phyloP scores from a whole-genome alignment of 176 grass and related monocot genomes.

The Chloris gayana region DNA sequence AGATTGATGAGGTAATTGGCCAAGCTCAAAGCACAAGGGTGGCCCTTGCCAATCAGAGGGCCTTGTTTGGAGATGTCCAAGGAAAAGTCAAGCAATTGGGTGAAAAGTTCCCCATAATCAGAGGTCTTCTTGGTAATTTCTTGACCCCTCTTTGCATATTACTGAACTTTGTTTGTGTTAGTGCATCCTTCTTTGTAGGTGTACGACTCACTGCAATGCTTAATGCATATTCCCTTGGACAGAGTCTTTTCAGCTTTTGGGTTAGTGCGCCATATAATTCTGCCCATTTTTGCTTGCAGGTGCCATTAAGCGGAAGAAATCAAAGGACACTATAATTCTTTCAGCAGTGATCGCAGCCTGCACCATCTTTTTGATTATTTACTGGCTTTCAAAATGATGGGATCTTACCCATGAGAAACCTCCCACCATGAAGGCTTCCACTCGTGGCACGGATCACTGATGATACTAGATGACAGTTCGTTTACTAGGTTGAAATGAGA shows the following conservation, averaged over 20 bases:
- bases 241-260: neutral
- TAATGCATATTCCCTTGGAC: neutral
- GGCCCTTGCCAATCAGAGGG: slow-evolving; percentile 63
- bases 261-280: neutral
- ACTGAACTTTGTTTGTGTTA: neutral
- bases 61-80: slow-evolving; percentile 81
- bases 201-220: neutral
- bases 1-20: slow-evolving; percentile 97
- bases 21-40: slow-evolving; percentile 86
- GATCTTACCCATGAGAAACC: neutral
- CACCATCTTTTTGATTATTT: slow-evolving; percentile 88
- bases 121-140: slow-evolving; percentile 81
- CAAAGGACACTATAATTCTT: slow-evolving; percentile 92
- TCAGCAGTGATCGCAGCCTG: slow-evolving; percentile 91
- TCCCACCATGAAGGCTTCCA: neutral
- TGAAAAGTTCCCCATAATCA: slow-evolving; percentile 88
- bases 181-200: neutral
- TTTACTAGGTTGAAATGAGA: slow-evolving; percentile 12
- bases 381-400: slow-evolving; percentile 94
- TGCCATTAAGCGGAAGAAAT: slow-evolving; percentile 94
- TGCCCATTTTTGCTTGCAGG: slow-evolving; percentile 48
- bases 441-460: neutral
- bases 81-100: slow-evolving; percentile 97
- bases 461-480: neutral
- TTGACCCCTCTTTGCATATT: neutral